A percentile compares a stretch with the other conserved stretches of the same genome.
Conservation (phyloP, 164 flowering plant genomes). For the Malania oleifera region DNA sequence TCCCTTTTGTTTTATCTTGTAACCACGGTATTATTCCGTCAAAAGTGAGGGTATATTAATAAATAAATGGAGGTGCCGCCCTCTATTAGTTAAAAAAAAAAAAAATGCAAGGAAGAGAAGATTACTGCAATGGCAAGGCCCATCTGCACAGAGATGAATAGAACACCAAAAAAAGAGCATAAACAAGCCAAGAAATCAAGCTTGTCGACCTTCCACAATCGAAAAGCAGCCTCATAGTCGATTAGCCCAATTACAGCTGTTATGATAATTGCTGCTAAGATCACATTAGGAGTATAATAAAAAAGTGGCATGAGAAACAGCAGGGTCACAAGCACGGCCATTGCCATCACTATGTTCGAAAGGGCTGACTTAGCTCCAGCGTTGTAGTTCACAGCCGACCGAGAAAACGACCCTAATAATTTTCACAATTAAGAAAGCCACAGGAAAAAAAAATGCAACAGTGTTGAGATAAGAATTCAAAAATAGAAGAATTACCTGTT, state of each 20-base stretch:
- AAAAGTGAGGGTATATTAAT: too few relatives aligned
- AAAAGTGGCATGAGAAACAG: slow-evolving; percentile 36
- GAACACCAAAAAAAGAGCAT: slow-evolving; percentile 34
- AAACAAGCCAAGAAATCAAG: slow-evolving; percentile 34
- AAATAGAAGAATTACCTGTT: slow-evolving; percentile 38
- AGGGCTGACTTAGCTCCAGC: slow-evolving; percentile 34
- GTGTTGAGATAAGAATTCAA: too few relatives aligned
- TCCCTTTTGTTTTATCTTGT: not conserved
- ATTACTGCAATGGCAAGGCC: slow-evolving; percentile 38
- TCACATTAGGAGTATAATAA: slow-evolving; percentile 27
- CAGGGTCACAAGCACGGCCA: slow-evolving; percentile 28
- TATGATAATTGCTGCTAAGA: slow-evolving; percentile 30
- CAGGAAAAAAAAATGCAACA: too few relatives aligned
- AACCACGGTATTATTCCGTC: not conserved
- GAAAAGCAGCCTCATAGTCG: slow-evolving; percentile 15
- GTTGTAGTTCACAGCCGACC: slow-evolving; percentile 40
- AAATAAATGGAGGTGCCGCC: too few relatives aligned
- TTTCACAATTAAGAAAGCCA: too few relatives aligned
- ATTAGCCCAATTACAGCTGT: slow-evolving; percentile 36
- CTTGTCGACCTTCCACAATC: slow-evolving; percentile 36
- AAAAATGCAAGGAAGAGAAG: not conserved
- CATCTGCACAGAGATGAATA: slow-evolving; percentile 30
- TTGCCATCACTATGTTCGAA: slow-evolving; percentile 37
- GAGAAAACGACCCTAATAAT: slow-evolving; percentile 38
- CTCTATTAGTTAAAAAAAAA: too few relatives aligned